phyloP scores from a whole-genome alignment of 306 rosid genomes.

The Phaseolus lunatus region DNA sequence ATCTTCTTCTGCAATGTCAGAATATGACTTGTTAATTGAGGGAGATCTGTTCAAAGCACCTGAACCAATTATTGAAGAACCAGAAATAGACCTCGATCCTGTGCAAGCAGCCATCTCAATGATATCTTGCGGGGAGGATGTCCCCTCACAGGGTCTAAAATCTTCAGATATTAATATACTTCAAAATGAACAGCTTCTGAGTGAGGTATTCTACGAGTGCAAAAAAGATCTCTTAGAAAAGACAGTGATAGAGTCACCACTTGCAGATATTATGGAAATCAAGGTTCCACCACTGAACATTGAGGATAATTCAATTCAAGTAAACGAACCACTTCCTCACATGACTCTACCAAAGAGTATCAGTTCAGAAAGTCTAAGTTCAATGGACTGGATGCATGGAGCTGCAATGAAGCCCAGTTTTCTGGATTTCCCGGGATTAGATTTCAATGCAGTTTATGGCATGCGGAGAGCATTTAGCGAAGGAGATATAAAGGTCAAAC shows the following conservation, averaged over 20 bases:
- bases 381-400: slow-evolving; percentile 80
- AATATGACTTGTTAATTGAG: slow-evolving; percentile 80
- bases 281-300: slow-evolving; percentile 59
- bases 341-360: slow-evolving; percentile 67
- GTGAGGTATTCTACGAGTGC: slow-evolving; percentile 81
- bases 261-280: slow-evolving; percentile 68
- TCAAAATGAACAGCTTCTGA: slow-evolving; percentile 83
- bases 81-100: slow-evolving; percentile 59
- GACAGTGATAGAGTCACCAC: slow-evolving; percentile 62
- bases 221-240: slow-evolving; percentile 77
- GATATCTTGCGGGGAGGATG: slow-evolving; percentile 80
- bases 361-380: slow-evolving; percentile 73
- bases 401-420: slow-evolving; percentile 62
- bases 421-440: slow-evolving; percentile 73
- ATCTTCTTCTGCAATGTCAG: slow-evolving; percentile 68
- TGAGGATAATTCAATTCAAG: slow-evolving; percentile 62
- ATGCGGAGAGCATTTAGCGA: slow-evolving; percentile 92
- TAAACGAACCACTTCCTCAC: slow-evolving; percentile 57
- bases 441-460: slow-evolving; percentile 66
- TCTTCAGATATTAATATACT: slow-evolving; percentile 73
- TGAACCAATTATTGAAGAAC: slow-evolving; percentile 78
- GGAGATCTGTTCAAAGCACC: slow-evolving; percentile 97
- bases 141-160: slow-evolving; percentile 70
- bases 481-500: slow-evolving; percentile 91
- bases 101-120: slow-evolving; percentile 75